Percentiles rank a stretch among this genome's conserved stretches.
Evolutionary conservation across 495 filamentous ascomycete species (phyloP).

Genomic region (Aspergillus carlsbadensis): DNA sequence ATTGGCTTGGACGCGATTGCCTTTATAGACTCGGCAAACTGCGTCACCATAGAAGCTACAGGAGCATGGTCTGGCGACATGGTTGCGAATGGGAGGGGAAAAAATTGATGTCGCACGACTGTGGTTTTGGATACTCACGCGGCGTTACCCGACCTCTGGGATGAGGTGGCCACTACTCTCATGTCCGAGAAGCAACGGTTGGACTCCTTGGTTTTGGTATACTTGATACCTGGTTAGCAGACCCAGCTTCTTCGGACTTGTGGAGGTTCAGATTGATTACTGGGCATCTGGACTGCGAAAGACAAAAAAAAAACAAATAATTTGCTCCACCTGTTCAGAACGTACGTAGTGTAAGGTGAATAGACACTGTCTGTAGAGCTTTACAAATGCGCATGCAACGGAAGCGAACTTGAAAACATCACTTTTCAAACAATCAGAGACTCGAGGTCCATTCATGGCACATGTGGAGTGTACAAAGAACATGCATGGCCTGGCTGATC

Average conservation of each 20-base stretch:
- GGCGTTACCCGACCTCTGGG: not conserved
- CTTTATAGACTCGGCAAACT: conserved; percentile 24
- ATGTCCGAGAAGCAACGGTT: conserved; percentile 1
- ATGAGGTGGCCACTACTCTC: not conserved
- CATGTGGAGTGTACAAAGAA: no score
- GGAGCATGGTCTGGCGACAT: conserved; percentile 17
- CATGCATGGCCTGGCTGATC: no score
- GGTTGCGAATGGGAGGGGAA: conserved; percentile 18
- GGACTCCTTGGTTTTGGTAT: conserved; percentile 3
- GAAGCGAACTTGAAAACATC: not conserved
- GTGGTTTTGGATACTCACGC: conserved; percentile 15
- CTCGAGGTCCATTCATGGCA: no score
- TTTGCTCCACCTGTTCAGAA: not conserved
- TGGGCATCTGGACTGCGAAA: conserved; percentile 1
- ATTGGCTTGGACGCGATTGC: conserved; percentile 18
- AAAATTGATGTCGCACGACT: conserved; percentile 21
- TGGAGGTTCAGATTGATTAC: conserved; percentile 3
- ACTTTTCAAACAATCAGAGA: no score
- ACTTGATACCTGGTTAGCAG: not conserved
- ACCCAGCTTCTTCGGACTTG: conserved; percentile 1
- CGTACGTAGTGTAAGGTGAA: not conserved
- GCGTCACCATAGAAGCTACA: conserved; percentile 28
- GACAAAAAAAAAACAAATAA: not conserved
- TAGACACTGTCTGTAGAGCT: not conserved
- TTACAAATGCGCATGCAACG: no score